Evolutionary conservation across 805 yeast species (phyloP).

Genomic region (Saturnispora sanitii): DNA sequence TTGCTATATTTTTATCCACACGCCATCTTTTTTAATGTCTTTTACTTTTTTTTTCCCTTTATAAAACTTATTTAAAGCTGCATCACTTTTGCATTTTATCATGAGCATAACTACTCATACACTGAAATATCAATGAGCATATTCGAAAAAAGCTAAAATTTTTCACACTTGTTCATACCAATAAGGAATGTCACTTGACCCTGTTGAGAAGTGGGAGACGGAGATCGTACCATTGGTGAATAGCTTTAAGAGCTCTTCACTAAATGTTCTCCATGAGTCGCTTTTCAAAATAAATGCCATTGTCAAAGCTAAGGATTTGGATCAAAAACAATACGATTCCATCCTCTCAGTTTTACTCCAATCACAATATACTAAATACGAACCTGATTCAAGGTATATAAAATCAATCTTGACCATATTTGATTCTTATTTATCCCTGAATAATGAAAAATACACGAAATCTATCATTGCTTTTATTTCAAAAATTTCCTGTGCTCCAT

Average conservation of each 20-base stretch:
- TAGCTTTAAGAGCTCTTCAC: slow-evolving; percentile 26
- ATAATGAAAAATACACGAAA: slow-evolving; percentile 22
- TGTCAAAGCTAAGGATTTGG: slow-evolving; percentile 17
- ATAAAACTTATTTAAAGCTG: not conserved
- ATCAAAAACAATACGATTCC: slow-evolving; percentile 20
- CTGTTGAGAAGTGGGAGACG: slow-evolving; percentile 9
- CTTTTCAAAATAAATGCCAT: slow-evolving; percentile 25
- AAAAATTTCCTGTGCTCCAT: slow-evolving; percentile 23
- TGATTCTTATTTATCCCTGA: slow-evolving; percentile 30
- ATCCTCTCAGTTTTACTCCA: slow-evolving; percentile 30
- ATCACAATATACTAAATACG: slow-evolving; percentile 36
- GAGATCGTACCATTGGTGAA: slow-evolving; percentile 15
- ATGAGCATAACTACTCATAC: too few species aligned
- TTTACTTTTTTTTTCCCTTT: not conserved
- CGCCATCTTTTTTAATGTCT: not conserved
- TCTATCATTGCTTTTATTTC: slow-evolving; percentile 33
- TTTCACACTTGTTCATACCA: not conserved
- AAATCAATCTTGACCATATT: slow-evolving; percentile 25
- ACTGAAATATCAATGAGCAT: too few species aligned
- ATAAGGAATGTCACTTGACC: slow-evolving; percentile 9
- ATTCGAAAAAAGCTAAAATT: not conserved
- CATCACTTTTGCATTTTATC: not conserved
- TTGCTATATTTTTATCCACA: not conserved
- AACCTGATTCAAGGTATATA: slow-evolving; percentile 43
- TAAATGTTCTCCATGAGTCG: slow-evolving; percentile 28